These are phyloP conservation scores for Leccinum incarnatum DNA, from an alignment of 768 basidiomycete species.

Conservation along the genomic window DNA sequence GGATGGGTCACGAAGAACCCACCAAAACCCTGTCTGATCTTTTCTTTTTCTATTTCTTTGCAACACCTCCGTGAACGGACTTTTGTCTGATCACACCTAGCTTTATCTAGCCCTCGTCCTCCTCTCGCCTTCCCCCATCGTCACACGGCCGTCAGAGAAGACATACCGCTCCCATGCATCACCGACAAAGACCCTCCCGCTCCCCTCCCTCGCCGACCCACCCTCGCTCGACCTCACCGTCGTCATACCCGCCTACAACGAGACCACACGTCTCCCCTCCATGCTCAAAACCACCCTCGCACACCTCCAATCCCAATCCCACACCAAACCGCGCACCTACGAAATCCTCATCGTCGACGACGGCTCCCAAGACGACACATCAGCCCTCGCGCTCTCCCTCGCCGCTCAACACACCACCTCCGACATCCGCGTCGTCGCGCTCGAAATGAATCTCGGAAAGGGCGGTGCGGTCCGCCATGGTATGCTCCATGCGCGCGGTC, in stretches of 20 bases:
- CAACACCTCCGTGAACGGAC: too few species aligned
- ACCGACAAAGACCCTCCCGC: slow-evolving; percentile 50
- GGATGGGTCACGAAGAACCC: slow-evolving; percentile 41
- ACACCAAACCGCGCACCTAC: slow-evolving; percentile 44
- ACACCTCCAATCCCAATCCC: slow-evolving; percentile 40
- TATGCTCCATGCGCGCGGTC: slow-evolving; percentile 77
- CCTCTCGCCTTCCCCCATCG: slow-evolving; percentile 70
- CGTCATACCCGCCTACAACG: slow-evolving; percentile 91
- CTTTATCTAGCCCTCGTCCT: slow-evolving; percentile 66
- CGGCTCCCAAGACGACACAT: slow-evolving; percentile 78
- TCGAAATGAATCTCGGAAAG: slow-evolving; percentile 84
- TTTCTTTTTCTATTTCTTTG: too few species aligned
- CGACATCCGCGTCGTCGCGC: slow-evolving; percentile 74
- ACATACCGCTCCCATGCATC: slow-evolving; percentile 60
- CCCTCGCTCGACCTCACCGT: slow-evolving; percentile 71
- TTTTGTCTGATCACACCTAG: slow-evolving; percentile 38
- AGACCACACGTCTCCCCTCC: slow-evolving; percentile 71
- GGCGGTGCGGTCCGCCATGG: slow-evolving; percentile 93
- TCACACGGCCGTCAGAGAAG: slow-evolving; percentile 64
- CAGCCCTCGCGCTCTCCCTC: slow-evolving; percentile 58
- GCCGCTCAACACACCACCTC: slow-evolving; percentile 51
- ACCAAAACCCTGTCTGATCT: slow-evolving; percentile 37
- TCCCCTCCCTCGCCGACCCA: slow-evolving; percentile 54
- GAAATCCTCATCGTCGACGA: slow-evolving; percentile 92
- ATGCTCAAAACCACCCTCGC: slow-evolving; percentile 80